Conservation (phyloP, 805 yeast genomes). For the Debaryomyces tyrocola region DNA sequence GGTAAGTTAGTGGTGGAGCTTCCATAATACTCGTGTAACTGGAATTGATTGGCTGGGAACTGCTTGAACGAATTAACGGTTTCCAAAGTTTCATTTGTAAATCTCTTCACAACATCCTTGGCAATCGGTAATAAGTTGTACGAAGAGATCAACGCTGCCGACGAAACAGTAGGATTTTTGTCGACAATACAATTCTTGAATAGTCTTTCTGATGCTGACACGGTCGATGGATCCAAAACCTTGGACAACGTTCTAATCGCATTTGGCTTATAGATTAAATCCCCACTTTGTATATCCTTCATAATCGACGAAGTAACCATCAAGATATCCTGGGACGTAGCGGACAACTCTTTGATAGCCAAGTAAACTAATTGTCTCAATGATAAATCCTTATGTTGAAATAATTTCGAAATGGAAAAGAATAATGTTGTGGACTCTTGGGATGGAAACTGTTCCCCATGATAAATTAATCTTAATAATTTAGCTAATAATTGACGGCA, state of each 20-base stretch:
- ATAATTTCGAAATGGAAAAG: slow-evolving; percentile 90
- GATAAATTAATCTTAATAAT: slow-evolving; percentile 75
- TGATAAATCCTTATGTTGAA: slow-evolving; percentile 85
- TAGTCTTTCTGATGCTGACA: slow-evolving; percentile 88
- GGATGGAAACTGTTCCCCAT: slow-evolving; percentile 84
- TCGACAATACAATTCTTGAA: slow-evolving; percentile 93
- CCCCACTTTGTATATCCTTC: slow-evolving; percentile 95
- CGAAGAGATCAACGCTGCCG: slow-evolving; percentile 92
- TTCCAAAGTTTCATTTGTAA: slow-evolving; percentile 93
- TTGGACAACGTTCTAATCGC: slow-evolving; percentile 91
- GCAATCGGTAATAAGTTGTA: slow-evolving; percentile 89
- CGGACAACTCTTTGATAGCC: slow-evolving; percentile 87
- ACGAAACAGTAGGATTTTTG: slow-evolving; percentile 79
- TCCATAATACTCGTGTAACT: slow-evolving; percentile 58
- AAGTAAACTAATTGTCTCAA: slow-evolving; percentile 92
- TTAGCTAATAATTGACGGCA: slow-evolving; percentile 83
- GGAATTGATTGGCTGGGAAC: slow-evolving; percentile 50
- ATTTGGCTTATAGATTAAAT: slow-evolving; percentile 82
- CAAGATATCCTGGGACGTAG: slow-evolving; percentile 84
- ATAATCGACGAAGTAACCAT: slow-evolving; percentile 98
- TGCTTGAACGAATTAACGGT: slow-evolving; percentile 67
- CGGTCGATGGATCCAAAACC: slow-evolving; percentile 86
- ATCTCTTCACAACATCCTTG: slow-evolving; percentile 87
- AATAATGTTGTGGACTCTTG: slow-evolving; percentile 90
- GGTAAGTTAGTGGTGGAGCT: slow-evolving; percentile 52